Conservation (phyloP, 805 yeast genomes). For the Ogataea ganodermae region DNA sequence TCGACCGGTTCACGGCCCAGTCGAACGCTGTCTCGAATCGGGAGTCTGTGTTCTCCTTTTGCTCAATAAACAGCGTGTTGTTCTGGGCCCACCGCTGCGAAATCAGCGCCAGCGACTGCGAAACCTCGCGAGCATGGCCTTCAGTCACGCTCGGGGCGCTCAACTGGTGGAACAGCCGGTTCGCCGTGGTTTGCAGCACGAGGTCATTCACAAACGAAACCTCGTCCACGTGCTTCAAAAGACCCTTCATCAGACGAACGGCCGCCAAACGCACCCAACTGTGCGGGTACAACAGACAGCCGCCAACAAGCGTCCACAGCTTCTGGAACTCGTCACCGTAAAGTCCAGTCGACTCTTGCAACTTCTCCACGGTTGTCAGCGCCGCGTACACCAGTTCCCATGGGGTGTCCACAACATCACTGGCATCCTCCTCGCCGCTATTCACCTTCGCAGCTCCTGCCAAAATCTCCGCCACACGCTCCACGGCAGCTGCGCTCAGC, state of each 20-base stretch:
- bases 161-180: constrained; percentile 72
- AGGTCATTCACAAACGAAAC: constrained; percentile 43
- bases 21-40: constrained; percentile 45
- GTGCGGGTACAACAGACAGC: constrained; percentile 77
- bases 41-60: constrained; percentile 27
- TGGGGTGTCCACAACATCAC: constrained; percentile 39
- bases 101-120: constrained; percentile 65
- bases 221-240: constrained; percentile 41
- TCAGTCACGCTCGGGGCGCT: constrained; percentile 75
- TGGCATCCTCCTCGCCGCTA: constrained; percentile 18
- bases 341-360: constrained; percentile 31
- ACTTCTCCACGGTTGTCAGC: constrained; percentile 44
- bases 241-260: constrained; percentile 55
- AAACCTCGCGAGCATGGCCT: constrained; percentile 60
- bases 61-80: constrained; percentile 38
- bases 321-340: constrained; percentile 43
- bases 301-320: constrained; percentile 55
- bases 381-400: constrained; percentile 83
- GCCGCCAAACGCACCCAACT: constrained; percentile 83
- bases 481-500: constrained; percentile 32
- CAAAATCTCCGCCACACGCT: constrained; percentile 22
- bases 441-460: constrained; percentile 1
- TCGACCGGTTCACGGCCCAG: constrained; percentile 64
- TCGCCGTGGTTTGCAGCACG: constrained; percentile 62
- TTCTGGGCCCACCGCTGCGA: constrained; percentile 61